phyloP scores from a whole-genome alignment of 164 flowering plant genomes.

The Warburgia ugandensis region DNA sequence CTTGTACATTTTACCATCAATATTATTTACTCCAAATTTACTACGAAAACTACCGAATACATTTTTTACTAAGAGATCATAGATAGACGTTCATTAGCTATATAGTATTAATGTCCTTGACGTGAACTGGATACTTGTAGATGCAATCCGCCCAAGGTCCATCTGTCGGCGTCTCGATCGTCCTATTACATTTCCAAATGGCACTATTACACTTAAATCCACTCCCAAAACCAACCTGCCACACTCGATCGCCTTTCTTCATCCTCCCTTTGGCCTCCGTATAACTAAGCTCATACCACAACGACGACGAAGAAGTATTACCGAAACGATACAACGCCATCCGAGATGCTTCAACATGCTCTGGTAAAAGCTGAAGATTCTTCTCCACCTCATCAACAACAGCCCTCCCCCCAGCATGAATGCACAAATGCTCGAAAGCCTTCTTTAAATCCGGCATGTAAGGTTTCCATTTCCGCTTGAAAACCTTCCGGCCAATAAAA shows the following conservation, averaged over 20 bases:
- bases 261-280: constrained; percentile 20
- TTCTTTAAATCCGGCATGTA: constrained; percentile 13
- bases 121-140: constrained; percentile 13
- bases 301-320: constrained; percentile 27
- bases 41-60: too few species aligned
- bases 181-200: constrained; percentile 22
- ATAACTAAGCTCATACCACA: constrained; percentile 21
- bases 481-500: neutral
- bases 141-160: constrained; percentile 18
- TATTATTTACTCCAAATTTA: too few species aligned
- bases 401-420: constrained; percentile 21
- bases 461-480: neutral
- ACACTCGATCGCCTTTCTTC: constrained; percentile 19
- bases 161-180: neutral
- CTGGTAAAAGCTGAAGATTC: constrained; percentile 5
- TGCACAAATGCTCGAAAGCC: constrained; percentile 20
- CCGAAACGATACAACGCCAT: constrained; percentile 26
- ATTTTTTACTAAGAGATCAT: too few species aligned
- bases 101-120: too few species aligned
- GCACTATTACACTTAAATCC: constrained; percentile 28
- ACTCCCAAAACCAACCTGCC: constrained; percentile 24
- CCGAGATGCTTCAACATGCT: constrained; percentile 18
- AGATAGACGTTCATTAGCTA: too few species aligned
- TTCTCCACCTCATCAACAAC: constrained; percentile 13
- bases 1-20: too few species aligned